Evolutionary conservation across 257 asterid species (phyloP), one percentile per base, ranked within the genome.

Genomic region (Craterostigma plantagineum): DNA sequence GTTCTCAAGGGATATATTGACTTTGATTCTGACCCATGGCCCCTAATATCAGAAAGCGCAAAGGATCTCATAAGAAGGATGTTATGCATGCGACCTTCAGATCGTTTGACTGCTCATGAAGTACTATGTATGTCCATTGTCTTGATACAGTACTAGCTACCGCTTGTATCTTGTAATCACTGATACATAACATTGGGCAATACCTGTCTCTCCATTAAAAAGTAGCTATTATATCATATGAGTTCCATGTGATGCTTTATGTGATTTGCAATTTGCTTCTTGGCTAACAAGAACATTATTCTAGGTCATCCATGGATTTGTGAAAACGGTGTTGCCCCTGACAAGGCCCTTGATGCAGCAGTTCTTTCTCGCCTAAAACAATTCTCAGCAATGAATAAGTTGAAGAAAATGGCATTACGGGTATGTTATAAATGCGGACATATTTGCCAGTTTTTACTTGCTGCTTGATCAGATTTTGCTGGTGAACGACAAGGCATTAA

Each of bases 371-470:
- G 92, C 58, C 79, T 78, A 18, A 78, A 78, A 47, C 75, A 75
- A 18, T 78, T 78, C 51, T 78, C 92, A 38, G 92, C 77, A 42
- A 78, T 78, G 92, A 78, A 78, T 59, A 78, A 75, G 57, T 58
- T 78, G 55, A 78, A 78, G 73, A 79, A 75, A 72, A 79, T 79
- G 87, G 92, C 92, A 49, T 68, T 79, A 55, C 80, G 92, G 83
- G 92, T 79, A 72, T 56, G 81, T 57, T 38, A 4, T 55, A 18
- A 16, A 13, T 44, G 30, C 48, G 38, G 16, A 15, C 9, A 37
- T 5, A 14, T 23, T 23, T 23, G 30, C 23, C 33, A 9, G 0
- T 14, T n/a, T 12, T 33, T 35, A 18, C 35, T 52, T n/a, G 42
- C 55, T 38, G 16, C 9, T 2, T 16, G 8, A 30, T 10, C 40